Evolutionary conservation across 1,139 yeast species (phyloP).

Genomic region (Blastobotrys indianensis): DNA sequence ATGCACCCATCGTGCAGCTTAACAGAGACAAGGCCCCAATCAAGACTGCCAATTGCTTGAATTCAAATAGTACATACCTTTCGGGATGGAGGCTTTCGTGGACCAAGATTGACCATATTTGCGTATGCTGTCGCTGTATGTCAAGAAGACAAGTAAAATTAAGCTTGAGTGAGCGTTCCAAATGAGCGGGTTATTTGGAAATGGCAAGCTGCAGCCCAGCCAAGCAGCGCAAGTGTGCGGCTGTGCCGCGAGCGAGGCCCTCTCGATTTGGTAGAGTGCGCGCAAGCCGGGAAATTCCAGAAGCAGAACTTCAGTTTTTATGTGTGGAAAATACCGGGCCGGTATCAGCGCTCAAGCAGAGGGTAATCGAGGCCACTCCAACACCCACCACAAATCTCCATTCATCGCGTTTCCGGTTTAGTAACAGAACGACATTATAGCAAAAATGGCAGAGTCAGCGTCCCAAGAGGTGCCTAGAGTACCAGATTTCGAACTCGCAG

Average conservation of each 20-base stretch:
- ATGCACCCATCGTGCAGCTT: not conserved
- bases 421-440: not conserved
- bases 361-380: not conserved
- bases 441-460: constrained; percentile 8
- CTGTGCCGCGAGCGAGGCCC: too few species aligned
- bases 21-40: not conserved
- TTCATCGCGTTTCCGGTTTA: not conserved
- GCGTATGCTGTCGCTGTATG: not conserved
- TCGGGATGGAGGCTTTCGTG: constrained; percentile 76
- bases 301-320: too few species aligned
- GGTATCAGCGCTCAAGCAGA: too few species aligned
- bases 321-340: too few species aligned
- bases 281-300: too few species aligned
- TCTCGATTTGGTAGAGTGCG: too few species aligned
- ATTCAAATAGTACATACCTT: constrained; percentile 38
- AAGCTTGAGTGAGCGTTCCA: too few species aligned
- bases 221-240: too few species aligned
- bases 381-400: not conserved
- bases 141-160: too few species aligned
- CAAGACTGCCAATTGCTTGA: too few species aligned
- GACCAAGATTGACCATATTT: constrained; percentile 76
- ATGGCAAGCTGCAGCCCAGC: too few species aligned
- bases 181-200: too few species aligned
- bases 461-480: constrained; percentile 10
- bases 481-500: constrained; percentile 64